phyloP scores from a whole-genome alignment of 2,329 filamentous ascomycete genomes.

The Capronia coronata region DNA sequence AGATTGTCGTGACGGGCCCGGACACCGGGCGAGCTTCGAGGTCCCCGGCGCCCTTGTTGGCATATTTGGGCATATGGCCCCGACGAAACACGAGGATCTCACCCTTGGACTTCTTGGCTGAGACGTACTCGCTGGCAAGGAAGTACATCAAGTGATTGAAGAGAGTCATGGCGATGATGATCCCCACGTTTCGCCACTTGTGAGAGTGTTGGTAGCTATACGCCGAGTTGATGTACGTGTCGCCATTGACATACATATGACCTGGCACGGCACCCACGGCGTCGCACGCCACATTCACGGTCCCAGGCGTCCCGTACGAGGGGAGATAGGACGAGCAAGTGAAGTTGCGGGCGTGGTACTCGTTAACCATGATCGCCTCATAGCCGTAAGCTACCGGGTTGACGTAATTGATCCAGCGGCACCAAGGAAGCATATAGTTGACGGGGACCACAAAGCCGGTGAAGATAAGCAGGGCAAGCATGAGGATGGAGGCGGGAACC shows the following conservation, averaged over 20 bases:
- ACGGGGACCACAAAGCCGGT: constrained; percentile 60
- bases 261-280: constrained; percentile 54
- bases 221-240: constrained; percentile 51
- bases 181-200: constrained; percentile 64
- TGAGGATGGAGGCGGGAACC: constrained; percentile 49
- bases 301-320: constrained; percentile 40
- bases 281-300: constrained; percentile 65
- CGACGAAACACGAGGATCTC: constrained; percentile 70
- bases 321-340: constrained; percentile 47
- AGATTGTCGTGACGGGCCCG: constrained; percentile 53
- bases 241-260: constrained; percentile 48
- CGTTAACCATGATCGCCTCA: constrained; percentile 52
- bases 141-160: constrained; percentile 59
- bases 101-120: constrained; percentile 66
- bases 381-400: constrained; percentile 62
- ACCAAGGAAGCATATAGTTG: constrained; percentile 55
- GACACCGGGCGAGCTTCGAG: neutral
- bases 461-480: constrained; percentile 41
- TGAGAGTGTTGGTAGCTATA: constrained; percentile 52
- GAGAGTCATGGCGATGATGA: constrained; percentile 59
- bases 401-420: constrained; percentile 60
- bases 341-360: constrained; percentile 52
- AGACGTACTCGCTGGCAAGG: constrained; percentile 55
- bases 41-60: constrained; percentile 48
- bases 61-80: constrained; percentile 52